Evolutionary conservation across 192 early-diverging fungal species (phyloP).

Genomic region (Tieghemiomyces parasiticus): DNA sequence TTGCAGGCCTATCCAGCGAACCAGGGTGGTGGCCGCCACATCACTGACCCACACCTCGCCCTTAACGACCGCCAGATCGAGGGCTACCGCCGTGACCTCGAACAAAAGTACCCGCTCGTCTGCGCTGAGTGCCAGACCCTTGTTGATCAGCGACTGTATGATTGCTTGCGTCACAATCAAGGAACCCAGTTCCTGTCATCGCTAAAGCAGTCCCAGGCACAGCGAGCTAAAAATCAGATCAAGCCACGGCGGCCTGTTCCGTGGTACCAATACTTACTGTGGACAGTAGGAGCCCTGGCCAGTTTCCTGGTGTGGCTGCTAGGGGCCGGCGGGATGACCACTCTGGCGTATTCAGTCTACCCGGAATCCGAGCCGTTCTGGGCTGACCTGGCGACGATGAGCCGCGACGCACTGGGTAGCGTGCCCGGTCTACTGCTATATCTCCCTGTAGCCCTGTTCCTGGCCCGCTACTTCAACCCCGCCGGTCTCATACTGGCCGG

Average conservation of each 20-base stretch:
- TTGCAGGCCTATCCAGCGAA: background rate
- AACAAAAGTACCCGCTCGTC: background rate
- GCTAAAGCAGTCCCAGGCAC: background rate
- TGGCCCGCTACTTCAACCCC: background rate
- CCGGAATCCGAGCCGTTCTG: background rate
- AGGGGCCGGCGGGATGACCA: background rate
- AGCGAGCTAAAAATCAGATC: background rate
- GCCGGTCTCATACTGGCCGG: background rate
- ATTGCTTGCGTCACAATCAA: background rate
- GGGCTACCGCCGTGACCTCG: background rate
- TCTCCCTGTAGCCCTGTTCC: background rate
- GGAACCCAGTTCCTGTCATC: background rate
- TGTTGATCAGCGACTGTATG: background rate
- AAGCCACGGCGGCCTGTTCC: no score
- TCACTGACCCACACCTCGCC: background rate
- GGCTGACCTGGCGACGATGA: background rate
- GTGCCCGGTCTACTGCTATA: background rate
- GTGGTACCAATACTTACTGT: no score
- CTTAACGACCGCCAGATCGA: background rate
- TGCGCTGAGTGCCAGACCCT: background rate
- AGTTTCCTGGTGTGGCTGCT: background rate
- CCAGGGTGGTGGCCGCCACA: background rate
- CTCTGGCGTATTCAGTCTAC: background rate
- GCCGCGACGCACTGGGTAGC: background rate
- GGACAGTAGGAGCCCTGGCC: no score